Conservation (phyloP, 768 basidiomycete genomes). For the Psilocybe cubensis region DNA sequence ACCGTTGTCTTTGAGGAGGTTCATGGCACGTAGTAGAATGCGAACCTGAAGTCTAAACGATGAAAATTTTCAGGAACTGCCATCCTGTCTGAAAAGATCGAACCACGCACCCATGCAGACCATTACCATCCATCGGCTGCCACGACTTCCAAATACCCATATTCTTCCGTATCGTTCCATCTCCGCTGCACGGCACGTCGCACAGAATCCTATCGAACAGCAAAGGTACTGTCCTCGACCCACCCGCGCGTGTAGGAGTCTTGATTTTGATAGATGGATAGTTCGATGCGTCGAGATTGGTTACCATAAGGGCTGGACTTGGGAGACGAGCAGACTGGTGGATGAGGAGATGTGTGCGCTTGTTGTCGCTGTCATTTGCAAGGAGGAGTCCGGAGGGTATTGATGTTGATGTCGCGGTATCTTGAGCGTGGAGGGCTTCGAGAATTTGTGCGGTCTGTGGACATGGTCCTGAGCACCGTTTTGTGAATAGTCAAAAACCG, state of each 20-base stretch:
- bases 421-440: constrained; percentile 89
- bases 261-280: constrained; percentile 71
- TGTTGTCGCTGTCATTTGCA: constrained; percentile 95
- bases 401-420: constrained; percentile 62
- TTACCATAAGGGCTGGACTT: constrained; percentile 90
- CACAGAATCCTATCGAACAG: constrained; percentile 93
- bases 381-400: constrained; percentile 86
- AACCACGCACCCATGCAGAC: constrained; percentile 73
- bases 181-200: constrained; percentile 97
- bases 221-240: constrained; percentile 51
- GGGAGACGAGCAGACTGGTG: constrained; percentile 97
- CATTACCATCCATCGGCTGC: constrained; percentile 88
- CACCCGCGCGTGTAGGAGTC: constrained; percentile 30
- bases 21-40: constrained; percentile 92
- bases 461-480: background rate
- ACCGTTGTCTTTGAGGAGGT: constrained; percentile 79
- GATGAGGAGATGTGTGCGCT: constrained; percentile 93
- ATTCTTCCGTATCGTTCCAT: constrained; percentile 96
- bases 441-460: constrained; percentile 90
- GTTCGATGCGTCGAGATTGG: constrained; percentile 92
- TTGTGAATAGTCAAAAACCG: background rate
- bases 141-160: constrained; percentile 93
- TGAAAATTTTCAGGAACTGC: background rate
- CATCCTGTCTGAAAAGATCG: background rate
- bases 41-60: constrained; percentile 80